Conservation (phyloP, 768 basidiomycete genomes). For the Termitomyces eurrhizus region DNA sequence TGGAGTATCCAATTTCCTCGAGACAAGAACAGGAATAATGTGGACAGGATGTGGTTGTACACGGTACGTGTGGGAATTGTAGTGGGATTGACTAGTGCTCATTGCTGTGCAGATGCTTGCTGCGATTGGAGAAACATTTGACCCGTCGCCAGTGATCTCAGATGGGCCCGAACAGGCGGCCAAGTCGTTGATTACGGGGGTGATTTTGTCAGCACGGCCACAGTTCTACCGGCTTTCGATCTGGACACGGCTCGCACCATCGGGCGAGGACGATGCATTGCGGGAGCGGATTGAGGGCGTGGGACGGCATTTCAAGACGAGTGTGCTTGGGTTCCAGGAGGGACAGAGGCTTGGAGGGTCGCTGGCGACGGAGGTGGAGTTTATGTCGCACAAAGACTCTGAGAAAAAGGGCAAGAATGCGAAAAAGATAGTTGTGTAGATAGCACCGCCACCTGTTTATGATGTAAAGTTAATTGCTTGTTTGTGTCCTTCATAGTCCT, state of each 20-base stretch:
- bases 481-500: background rate
- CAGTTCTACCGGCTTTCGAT: conserved; percentile 96
- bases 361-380: conserved; percentile 94
- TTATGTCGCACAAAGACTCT: conserved; percentile 90
- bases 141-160: conserved; percentile 65
- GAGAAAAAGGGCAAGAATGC: conserved; percentile 88
- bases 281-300: conserved; percentile 81
- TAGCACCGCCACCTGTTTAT: conserved; percentile 9
- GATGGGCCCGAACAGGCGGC: conserved; percentile 39
- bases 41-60: conserved; percentile 98
- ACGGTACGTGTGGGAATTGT: conserved; percentile 53
- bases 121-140: conserved; percentile 98
- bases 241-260: conserved; percentile 90
- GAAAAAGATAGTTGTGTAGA: conserved; percentile 71
- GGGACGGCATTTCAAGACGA: conserved; percentile 88
- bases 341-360: conserved; percentile 74
- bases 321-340: conserved; percentile 79
- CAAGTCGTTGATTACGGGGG: conserved; percentile 79
- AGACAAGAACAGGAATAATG: conserved; percentile 80
- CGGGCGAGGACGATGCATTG: conserved; percentile 50
- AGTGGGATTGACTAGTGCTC: background rate
- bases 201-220: conserved; percentile 92
- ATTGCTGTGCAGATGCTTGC: conserved; percentile 81
- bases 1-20: conserved; percentile 98
- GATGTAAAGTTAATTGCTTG: background rate